Percentiles rank a stretch among this genome's conserved stretches.
Conservation (phyloP, 192 early-diverging fungal genomes). For the Kickxella alabastrina region DNA sequence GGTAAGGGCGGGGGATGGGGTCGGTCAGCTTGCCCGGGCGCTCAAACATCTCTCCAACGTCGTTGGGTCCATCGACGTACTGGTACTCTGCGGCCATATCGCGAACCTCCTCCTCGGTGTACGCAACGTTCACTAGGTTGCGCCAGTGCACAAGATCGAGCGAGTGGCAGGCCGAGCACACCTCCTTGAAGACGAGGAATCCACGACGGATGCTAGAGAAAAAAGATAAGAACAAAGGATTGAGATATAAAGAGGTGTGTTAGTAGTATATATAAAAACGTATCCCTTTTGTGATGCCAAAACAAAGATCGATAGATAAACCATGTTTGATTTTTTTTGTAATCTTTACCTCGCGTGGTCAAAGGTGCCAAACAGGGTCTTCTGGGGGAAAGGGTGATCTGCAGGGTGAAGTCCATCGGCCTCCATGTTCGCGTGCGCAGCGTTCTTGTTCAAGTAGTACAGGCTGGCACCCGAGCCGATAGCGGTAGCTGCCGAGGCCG, state of each 20-base stretch:
- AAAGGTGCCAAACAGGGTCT: constrained; percentile 76
- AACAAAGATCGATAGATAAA: too few relatives aligned
- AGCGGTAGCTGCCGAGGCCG: constrained; percentile 60
- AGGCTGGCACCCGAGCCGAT: constrained; percentile 51
- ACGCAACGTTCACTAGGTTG: constrained; percentile 91
- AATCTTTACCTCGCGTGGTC: constrained; percentile 68
- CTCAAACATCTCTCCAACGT: constrained; percentile 85
- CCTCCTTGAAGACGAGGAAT: constrained; percentile 98
- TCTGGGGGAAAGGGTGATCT: constrained; percentile 84
- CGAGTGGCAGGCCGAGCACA: constrained; percentile 96
- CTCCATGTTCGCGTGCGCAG: constrained; percentile 74
- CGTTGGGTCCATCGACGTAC: constrained; percentile 91
- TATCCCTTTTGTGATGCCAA: too few relatives aligned
- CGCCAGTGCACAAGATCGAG: constrained; percentile 91
- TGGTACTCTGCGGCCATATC: constrained; percentile 89
- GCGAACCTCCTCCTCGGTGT: constrained; percentile 90
- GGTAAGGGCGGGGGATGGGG: constrained; percentile 83
- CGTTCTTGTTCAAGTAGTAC: constrained; percentile 51
- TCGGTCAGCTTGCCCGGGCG: constrained; percentile 94
- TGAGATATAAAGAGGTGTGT: too few relatives aligned
- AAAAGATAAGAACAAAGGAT: too few relatives aligned
- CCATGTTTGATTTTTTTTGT: too few relatives aligned
- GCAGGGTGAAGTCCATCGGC: constrained; percentile 92
- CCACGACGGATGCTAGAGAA: constrained; percentile 85
- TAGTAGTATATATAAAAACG: too few relatives aligned